Evolutionary conservation across 2,329 filamentous ascomycete species (phyloP).

Genomic region (Ophiocordyceps unilateralis): DNA sequence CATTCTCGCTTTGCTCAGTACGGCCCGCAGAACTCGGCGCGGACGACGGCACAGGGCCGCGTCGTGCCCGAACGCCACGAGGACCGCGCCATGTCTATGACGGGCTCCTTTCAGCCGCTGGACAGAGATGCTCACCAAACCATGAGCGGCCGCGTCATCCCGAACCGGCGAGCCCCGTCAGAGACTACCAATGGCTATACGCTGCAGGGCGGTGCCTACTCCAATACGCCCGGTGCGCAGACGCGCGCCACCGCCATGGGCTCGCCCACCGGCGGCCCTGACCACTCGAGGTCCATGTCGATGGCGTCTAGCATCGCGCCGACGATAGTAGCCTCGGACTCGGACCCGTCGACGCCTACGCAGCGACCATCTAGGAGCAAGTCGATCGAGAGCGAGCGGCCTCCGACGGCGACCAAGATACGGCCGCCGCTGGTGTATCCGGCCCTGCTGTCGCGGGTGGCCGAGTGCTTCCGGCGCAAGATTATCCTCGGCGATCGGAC

Average conservation of each 20-base stretch:
- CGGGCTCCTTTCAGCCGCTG: conserved; percentile 48
- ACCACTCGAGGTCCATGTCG: conserved; percentile 58
- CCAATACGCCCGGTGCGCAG: conserved; percentile 32
- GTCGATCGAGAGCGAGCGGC: conserved; percentile 36
- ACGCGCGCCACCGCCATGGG: conserved; percentile 45
- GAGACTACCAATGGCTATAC: conserved; percentile 22
- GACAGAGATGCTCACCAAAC: conserved; percentile 75
- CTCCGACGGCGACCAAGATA: conserved; percentile 40
- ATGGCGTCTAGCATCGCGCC: conserved; percentile 74
- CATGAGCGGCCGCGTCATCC: conserved; percentile 83
- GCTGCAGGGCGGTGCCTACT: conserved; percentile 19
- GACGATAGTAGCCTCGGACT: conserved; percentile 49
- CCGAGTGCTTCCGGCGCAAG: conserved; percentile 79
- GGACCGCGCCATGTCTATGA: conserved; percentile 93
- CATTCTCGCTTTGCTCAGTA: conserved; percentile 64
- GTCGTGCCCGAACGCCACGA: conserved; percentile 83
- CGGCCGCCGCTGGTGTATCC: conserved; percentile 81
- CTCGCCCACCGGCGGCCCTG: conserved; percentile 29
- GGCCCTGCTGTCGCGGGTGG: conserved; percentile 81
- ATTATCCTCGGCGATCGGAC: conserved; percentile 74
- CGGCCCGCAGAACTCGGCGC: conserved; percentile 45
- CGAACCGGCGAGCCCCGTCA: conserved; percentile 39
- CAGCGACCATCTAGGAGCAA: conserved; percentile 40
- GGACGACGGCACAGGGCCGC: conserved; percentile 80
- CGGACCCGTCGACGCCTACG: conserved; percentile 28